Evolutionary conservation across 768 basidiomycete genomes (phyloP).

Genomic region (Jaapia argillacea): DNA sequence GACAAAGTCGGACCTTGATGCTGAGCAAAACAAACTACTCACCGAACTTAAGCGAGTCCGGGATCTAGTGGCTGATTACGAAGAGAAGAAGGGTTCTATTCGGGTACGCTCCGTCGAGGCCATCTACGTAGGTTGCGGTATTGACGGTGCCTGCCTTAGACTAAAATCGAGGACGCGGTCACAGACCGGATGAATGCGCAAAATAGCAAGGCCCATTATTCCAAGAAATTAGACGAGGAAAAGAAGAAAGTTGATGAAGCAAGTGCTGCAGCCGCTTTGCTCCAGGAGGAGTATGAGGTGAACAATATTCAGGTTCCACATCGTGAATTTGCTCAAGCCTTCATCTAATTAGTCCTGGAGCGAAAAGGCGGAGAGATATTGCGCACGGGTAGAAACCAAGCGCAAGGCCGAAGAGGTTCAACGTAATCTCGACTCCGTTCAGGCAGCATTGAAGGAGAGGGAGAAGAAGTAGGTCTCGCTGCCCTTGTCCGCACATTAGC

Average conservation of each 20-base stretch:
- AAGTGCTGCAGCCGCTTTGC: slow-evolving; percentile 34
- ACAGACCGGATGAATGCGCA: slow-evolving; percentile 40
- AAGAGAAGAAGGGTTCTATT: slow-evolving; percentile 29
- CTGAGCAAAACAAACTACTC: slow-evolving; percentile 31
- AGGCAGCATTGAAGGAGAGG: slow-evolving; percentile 55
- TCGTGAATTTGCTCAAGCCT: too few relatives aligned
- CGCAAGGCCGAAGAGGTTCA: slow-evolving; percentile 48
- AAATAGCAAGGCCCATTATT: slow-evolving; percentile 34
- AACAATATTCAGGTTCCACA: not conserved
- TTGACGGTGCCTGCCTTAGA: too few relatives aligned
- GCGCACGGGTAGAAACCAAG: slow-evolving; percentile 43
- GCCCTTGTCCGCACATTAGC: slow-evolving; percentile 3
- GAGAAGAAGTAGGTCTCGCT: slow-evolving; percentile 41
- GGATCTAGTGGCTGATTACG: slow-evolving; percentile 39
- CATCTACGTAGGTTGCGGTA: not conserved
- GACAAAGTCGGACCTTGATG: slow-evolving; percentile 38
- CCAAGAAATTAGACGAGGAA: slow-evolving; percentile 43
- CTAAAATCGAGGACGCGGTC: slow-evolving; percentile 37
- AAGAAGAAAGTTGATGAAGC: slow-evolving; percentile 31
- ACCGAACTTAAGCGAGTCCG: slow-evolving; percentile 36
- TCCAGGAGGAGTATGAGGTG: slow-evolving; percentile 58
- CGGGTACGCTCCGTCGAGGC: slow-evolving; percentile 38
- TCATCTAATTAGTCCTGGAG: slow-evolving; percentile 66
- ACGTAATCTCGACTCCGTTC: slow-evolving; percentile 50
- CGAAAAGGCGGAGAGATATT: slow-evolving; percentile 50